A percentile compares a stretch with the other conserved stretches of the same genome.
Evolutionary conservation across 2,329 filamentous ascomycete genomes (phyloP).

Genomic region (Fusarium brevicatenulatum): DNA sequence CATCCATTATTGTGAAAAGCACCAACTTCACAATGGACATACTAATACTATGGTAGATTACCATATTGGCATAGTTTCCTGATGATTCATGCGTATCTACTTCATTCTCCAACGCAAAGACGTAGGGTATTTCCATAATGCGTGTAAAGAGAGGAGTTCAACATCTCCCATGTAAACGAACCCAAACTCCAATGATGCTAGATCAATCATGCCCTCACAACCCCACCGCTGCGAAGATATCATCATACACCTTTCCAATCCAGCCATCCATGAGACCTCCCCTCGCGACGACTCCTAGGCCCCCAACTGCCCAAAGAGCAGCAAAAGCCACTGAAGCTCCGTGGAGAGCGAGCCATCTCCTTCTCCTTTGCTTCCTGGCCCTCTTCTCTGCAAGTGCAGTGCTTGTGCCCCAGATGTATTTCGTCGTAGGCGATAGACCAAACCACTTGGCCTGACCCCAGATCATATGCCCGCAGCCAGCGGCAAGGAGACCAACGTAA

Average conservation of each 20-base stretch:
- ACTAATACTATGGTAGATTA: no score
- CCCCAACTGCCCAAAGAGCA: conserved; percentile 82
- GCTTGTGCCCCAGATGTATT: conserved; percentile 56
- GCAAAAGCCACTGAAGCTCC: conserved; percentile 67
- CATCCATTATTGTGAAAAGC: rapidly evolving
- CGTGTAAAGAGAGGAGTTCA: conserved; percentile 28
- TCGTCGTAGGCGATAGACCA: conserved; percentile 68
- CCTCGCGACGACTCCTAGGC: conserved; percentile 79
- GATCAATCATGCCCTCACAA: conserved; percentile 37
- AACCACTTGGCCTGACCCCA: conserved; percentile 91
- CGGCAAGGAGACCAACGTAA: conserved; percentile 73
- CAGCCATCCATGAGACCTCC: conserved; percentile 78
- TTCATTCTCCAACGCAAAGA: conserved; percentile 13
- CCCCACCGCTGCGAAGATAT: conserved; percentile 58
- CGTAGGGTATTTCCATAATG: conserved; percentile 40
- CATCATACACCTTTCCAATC: conserved; percentile 83
- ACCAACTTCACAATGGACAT: no score
- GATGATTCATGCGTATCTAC: background rate
- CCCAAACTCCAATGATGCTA: conserved; percentile 40
- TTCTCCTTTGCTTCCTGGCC: conserved; percentile 65
- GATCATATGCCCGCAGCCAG: conserved; percentile 80
- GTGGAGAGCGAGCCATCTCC: conserved; percentile 78
- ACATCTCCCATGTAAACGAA: conserved; percentile 30
- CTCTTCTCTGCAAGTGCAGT: conserved; percentile 59
- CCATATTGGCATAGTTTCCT: background rate